A percentile compares a stretch with the other conserved stretches of the same genome.
phyloP scores from a whole-genome alignment of 1,284 basidiomycete species.

The Vanrija sp. region DNA sequence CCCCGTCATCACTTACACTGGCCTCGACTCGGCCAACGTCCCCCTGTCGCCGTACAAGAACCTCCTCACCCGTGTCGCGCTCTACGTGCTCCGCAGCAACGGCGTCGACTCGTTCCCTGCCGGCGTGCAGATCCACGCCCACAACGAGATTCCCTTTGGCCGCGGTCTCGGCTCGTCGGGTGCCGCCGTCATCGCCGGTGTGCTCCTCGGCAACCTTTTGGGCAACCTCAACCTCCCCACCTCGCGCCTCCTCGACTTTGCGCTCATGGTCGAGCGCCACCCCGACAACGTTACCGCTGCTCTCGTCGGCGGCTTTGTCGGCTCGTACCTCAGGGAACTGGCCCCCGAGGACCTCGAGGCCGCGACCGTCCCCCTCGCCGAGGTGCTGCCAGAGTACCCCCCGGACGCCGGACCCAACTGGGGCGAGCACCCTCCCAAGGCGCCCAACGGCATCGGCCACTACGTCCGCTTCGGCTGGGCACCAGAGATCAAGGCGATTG shows the following conservation, averaged over 20 bases:
- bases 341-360: slow-evolving; percentile 65
- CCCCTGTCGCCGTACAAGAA: slow-evolving; percentile 96
- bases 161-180: slow-evolving; percentile 95
- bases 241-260: slow-evolving; percentile 84
- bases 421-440: slow-evolving; percentile 81
- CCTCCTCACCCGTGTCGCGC: slow-evolving; percentile 92
- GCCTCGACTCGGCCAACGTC: slow-evolving; percentile 84
- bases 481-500: slow-evolving; percentile 80
- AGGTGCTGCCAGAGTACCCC: slow-evolving; percentile 96
- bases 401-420: slow-evolving; percentile 84
- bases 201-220: slow-evolving; percentile 80
- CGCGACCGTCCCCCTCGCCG: slow-evolving; percentile 85
- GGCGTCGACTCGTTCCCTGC: slow-evolving; percentile 69
- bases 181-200: slow-evolving; percentile 94
- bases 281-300: slow-evolving; percentile 99
- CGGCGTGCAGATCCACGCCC: slow-evolving; percentile 65
- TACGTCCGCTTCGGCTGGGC: slow-evolving; percentile 90
- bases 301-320: slow-evolving; percentile 96
- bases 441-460: slow-evolving; percentile 89
- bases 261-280: slow-evolving; percentile 98
- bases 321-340: slow-evolving; percentile 89
- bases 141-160: slow-evolving; percentile 96
- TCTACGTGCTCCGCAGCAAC: slow-evolving; percentile 92
- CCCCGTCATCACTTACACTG: slow-evolving; percentile 66
- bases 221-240: slow-evolving; percentile 67